Evolutionary conservation across 192 early-diverging fungal genomes (phyloP).

Genomic region (Geosiphon pyriformis): DNA sequence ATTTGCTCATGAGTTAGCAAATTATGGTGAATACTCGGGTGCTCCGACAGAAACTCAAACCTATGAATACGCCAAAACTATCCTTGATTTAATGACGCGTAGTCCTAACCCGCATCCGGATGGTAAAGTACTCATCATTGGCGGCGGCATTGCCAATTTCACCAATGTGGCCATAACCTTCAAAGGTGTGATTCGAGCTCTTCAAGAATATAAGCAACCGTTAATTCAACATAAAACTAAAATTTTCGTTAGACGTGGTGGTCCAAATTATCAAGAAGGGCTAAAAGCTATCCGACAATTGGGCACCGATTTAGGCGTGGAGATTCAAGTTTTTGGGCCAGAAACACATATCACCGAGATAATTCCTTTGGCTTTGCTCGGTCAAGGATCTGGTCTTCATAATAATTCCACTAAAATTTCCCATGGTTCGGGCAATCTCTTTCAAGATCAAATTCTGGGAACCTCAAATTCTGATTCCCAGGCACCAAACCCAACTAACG

Average conservation of each 20-base stretch:
- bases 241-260: conserved; percentile 96
- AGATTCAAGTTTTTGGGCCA: conserved; percentile 93
- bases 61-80: conserved; percentile 98
- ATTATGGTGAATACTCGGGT: conserved; percentile 99
- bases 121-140: conserved; percentile 97
- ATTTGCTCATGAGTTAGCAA: conserved; percentile 90
- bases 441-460: conserved; percentile 56
- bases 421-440: conserved; percentile 51
- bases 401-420: conserved; percentile 31
- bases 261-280: conserved; percentile 99
- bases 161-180: conserved; percentile 99
- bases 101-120: conserved; percentile 65
- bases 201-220: conserved; percentile 86
- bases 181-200: conserved; percentile 96
- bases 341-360: conserved; percentile 99
- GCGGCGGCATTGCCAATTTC: conserved; percentile 99
- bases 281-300: conserved; percentile 90
- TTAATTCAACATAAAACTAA: conserved; percentile 84
- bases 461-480: conserved; percentile 29
- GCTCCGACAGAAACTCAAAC: conserved; percentile 99
- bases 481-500: conserved; percentile 25
- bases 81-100: conserved; percentile 97
- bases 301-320: conserved; percentile 88
- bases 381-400: conserved; percentile 51
- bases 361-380: conserved; percentile 85